phyloP scores from a whole-genome alignment of 306 rosid genomes.

The Vicia villosa region DNA sequence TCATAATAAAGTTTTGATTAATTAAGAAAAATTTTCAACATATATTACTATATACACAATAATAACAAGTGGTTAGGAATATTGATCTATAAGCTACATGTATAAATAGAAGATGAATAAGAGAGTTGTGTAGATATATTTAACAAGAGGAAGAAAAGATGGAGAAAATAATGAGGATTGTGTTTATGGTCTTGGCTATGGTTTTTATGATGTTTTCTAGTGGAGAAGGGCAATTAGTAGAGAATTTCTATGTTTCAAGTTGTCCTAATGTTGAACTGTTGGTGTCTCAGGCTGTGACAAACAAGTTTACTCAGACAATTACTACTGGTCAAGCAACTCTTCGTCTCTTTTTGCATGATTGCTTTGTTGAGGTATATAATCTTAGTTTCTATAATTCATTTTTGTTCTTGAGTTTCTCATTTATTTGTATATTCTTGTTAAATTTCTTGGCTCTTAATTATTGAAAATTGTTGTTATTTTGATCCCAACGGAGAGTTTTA shows the following conservation, averaged over 20 bases:
- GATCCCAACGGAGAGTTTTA: too few relatives aligned
- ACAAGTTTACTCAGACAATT: slow-evolving; percentile 53
- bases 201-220: slow-evolving; percentile 20
- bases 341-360: slow-evolving; percentile 84
- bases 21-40: too few relatives aligned
- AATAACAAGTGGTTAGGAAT: slow-evolving; percentile 17
- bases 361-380: slow-evolving; percentile 68
- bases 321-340: slow-evolving; percentile 72
- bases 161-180: slow-evolving; percentile 30
- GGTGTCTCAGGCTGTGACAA: slow-evolving; percentile 66
- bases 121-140: slow-evolving; percentile 10
- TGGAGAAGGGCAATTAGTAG: slow-evolving; percentile 51
- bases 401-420: background rate
- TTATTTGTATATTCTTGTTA: background rate
- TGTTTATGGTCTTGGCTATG: slow-evolving; percentile 33
- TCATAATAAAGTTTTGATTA: too few relatives aligned
- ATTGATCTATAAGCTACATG: background rate
- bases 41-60: background rate
- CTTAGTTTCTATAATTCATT: background rate
- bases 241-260: slow-evolving; percentile 56
- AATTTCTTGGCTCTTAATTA: too few relatives aligned
- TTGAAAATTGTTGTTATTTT: too few relatives aligned
- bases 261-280: slow-evolving; percentile 74
- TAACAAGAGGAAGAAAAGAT: slow-evolving; percentile 13
- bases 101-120: slow-evolving; percentile 3